A percentile compares a stretch with the other conserved stretches of the same genome.
Evolutionary conservation across 192 early-diverging fungal genomes (phyloP).

Genomic region (Coemansia aciculifera): DNA sequence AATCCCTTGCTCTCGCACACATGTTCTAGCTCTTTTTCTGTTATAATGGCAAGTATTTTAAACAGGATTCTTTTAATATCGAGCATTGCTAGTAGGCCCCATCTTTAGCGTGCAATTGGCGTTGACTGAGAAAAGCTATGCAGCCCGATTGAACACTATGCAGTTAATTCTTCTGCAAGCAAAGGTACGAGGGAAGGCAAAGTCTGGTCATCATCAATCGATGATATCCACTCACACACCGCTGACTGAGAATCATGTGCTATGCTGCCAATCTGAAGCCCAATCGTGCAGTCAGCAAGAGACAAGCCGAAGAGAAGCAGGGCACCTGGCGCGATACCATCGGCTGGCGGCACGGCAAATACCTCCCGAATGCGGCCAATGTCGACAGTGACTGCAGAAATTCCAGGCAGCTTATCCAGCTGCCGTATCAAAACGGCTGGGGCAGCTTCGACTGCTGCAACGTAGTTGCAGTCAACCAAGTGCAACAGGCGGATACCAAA

Average conservation of each 20-base stretch:
- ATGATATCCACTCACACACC: background rate
- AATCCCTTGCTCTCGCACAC: background rate
- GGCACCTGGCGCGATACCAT: slow-evolving; percentile 20
- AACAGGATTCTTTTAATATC: background rate
- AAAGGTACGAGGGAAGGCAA: background rate
- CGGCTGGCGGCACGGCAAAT: slow-evolving; percentile 30
- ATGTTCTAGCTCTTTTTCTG: background rate
- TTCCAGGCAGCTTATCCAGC: background rate
- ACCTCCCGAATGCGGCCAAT: slow-evolving; percentile 12
- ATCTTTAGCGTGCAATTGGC: background rate
- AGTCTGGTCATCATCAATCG: background rate
- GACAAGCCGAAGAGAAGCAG: slow-evolving; percentile 7
- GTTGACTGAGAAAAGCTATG: background rate
- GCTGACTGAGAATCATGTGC: background rate
- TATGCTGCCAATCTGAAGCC: background rate
- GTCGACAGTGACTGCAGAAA: background rate
- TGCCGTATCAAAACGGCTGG: background rate
- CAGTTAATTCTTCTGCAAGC: background rate
- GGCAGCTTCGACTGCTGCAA: background rate
- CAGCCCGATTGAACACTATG: background rate
- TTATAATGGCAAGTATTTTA: background rate
- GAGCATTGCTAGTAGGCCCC: background rate
- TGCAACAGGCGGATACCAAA: slow-evolving; percentile 43
- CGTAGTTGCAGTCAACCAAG: slow-evolving; percentile 20
- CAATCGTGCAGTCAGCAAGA: background rate